Conservation (phyloP, 2,329 filamentous ascomycete genomes). For the Pezizomycotina sp. region DNA sequence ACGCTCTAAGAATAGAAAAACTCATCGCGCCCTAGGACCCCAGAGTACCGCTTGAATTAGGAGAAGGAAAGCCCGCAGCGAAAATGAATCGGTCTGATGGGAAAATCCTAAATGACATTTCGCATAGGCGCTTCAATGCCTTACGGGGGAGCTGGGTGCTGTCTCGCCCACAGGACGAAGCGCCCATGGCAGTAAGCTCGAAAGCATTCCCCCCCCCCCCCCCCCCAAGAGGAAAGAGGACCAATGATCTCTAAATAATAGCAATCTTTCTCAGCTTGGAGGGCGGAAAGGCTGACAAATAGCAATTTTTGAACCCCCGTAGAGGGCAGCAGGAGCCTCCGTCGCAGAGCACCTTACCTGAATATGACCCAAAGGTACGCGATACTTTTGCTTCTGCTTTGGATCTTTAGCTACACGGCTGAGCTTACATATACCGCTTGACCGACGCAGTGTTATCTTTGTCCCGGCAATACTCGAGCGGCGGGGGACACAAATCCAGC, state of each 20-base stretch:
- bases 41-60: too few relatives aligned
- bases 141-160: conserved; percentile 80
- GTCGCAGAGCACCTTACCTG: conserved; percentile 51
- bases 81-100: too few relatives aligned
- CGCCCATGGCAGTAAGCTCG: conserved; percentile 86
- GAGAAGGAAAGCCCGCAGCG: too few relatives aligned
- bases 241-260: too few relatives aligned
- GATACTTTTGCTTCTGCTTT: conserved; percentile 1
- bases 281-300: conserved; percentile 8
- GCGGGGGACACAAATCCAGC: conserved; percentile 73
- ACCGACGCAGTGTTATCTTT: conserved; percentile 66
- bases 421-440: neutral
- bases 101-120: conserved; percentile 93
- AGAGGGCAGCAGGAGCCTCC: conserved; percentile 65
- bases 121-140: conserved; percentile 84
- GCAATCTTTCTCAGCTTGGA: too few relatives aligned
- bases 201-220: conserved; percentile 1
- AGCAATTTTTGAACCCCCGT: too few relatives aligned
- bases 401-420: neutral
- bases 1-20: too few relatives aligned
- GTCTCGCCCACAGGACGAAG: conserved; percentile 96
- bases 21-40: too few relatives aligned
- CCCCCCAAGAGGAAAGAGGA: too few relatives aligned
- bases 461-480: conserved; percentile 76
- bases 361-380: conserved; percentile 58